Percentiles rank a stretch among this genome's conserved stretches.
phyloP scores from a whole-genome alignment of 345 rosid genomes.

The Camelina hispida region DNA sequence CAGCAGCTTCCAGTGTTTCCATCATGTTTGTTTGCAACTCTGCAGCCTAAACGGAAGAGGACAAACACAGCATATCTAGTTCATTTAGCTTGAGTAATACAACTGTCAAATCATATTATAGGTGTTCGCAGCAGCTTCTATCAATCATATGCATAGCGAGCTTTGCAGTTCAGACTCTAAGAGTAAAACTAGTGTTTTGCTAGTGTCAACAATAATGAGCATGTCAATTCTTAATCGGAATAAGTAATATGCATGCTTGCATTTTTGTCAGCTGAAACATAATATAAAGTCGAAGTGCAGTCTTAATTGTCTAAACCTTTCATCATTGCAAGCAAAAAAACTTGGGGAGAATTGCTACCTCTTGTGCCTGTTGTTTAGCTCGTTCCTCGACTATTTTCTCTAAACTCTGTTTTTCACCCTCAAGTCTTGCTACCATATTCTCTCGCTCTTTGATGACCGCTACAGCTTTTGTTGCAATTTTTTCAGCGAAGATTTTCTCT shows the following conservation, averaged over 20 bases:
- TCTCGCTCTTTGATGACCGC: constrained; percentile 82
- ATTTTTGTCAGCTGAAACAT: constrained; percentile 15
- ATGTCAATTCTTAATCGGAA: constrained; percentile 19
- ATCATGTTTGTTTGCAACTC: constrained; percentile 90
- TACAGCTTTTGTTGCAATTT: constrained; percentile 76
- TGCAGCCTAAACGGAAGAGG: constrained; percentile 65
- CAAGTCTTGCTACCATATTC: constrained; percentile 83
- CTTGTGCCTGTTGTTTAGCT: constrained; percentile 91
- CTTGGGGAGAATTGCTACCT: constrained; percentile 54
- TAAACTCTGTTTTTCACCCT: constrained; percentile 93
- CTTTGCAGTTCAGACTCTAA: constrained; percentile 17
- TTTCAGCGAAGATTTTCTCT: constrained; percentile 77
- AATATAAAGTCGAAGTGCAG: constrained; percentile 3
- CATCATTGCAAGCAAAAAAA: neutral
- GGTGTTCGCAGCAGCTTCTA: constrained; percentile 24
- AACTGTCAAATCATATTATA: constrained; percentile 5
- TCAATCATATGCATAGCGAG: constrained; percentile 22
- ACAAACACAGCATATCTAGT: constrained; percentile 28
- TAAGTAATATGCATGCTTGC: neutral
- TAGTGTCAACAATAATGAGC: constrained; percentile 26
- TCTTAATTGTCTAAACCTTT: constrained; percentile 7
- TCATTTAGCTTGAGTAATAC: constrained; percentile 19
- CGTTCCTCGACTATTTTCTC: constrained; percentile 94
- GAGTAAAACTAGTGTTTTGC: constrained; percentile 1
- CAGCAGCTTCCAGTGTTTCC: constrained; percentile 95